phyloP scores from a whole-genome alignment of 768 basidiomycete species.

The Pisolithus microcarpus region DNA sequence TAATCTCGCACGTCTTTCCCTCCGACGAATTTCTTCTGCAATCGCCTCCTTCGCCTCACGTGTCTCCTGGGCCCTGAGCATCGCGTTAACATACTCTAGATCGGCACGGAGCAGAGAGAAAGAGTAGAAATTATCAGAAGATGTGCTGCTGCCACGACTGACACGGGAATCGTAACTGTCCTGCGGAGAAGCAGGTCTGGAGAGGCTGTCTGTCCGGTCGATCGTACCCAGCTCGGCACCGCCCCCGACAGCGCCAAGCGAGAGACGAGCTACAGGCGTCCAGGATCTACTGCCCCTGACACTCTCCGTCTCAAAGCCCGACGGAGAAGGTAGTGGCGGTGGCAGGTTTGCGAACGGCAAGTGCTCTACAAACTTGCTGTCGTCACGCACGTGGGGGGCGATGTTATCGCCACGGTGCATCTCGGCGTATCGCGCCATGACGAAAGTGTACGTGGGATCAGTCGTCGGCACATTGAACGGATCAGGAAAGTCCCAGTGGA shows the following conservation, averaged over 20 bases:
- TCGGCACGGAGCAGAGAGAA: not conserved
- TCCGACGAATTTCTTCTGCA: not conserved
- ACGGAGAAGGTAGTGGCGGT: not conserved
- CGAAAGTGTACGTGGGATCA: not conserved
- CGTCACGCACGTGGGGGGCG: not conserved
- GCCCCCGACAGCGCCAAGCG: not conserved
- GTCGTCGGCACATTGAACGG: not conserved
- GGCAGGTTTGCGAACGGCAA: not conserved
- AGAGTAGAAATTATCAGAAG: not conserved
- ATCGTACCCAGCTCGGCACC: not conserved
- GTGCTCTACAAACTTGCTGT: not conserved
- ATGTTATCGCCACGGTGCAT: not conserved
- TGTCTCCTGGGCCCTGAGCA: not conserved
- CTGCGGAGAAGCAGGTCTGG: not conserved
- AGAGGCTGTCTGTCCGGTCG: not conserved
- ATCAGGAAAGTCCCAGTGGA: not conserved
- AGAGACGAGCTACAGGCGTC: not conserved
- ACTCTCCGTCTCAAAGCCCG: not conserved
- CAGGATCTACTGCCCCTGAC: no score
- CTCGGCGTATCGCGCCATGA: not conserved
- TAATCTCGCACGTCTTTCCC: not conserved
- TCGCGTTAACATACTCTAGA: not conserved
- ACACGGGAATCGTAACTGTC: no score
- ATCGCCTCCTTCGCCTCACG: not conserved
- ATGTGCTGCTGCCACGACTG: not conserved